Conservation (phyloP, 2,329 filamentous ascomycete species). For the Fusarium chuoi region DNA sequence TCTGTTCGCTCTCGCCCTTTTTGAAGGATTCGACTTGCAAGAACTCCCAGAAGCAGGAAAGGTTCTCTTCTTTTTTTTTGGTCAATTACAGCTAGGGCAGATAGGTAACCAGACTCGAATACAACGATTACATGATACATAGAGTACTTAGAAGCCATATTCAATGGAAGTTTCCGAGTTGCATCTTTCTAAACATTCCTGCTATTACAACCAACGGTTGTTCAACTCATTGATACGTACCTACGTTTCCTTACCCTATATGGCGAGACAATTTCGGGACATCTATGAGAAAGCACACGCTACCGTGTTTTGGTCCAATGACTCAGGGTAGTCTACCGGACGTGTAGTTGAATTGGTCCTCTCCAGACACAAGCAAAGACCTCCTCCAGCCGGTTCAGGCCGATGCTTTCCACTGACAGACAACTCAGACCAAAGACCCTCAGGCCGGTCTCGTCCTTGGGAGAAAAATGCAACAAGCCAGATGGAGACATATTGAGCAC, state of each 20-base stretch:
- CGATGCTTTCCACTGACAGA: slow-evolving; percentile 14
- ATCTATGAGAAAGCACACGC: neutral
- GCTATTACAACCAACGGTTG: neutral
- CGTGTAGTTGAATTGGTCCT: neutral
- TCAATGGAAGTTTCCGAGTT: neutral
- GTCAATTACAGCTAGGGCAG: neutral
- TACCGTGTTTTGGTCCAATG: neutral
- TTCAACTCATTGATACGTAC: neutral
- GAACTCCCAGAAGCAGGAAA: neutral
- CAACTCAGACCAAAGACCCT: slow-evolving; percentile 1
- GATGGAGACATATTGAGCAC: slow-evolving; percentile 4
- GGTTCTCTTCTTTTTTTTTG: neutral
- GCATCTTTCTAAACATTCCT: neutral
- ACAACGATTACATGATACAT: neutral
- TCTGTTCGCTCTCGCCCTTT: neutral
- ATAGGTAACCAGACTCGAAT: neutral
- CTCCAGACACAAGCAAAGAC: neutral
- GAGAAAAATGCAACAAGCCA: neutral
- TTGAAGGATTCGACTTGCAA: neutral
- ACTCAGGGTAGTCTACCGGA: neutral
- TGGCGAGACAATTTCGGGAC: neutral
- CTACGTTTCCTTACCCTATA: neutral
- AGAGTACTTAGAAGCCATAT: neutral
- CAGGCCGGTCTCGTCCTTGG: slow-evolving; percentile 4
- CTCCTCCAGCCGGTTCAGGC: slow-evolving; percentile 4